These are phyloP conservation scores for Barnettozyma populi DNA, from an alignment of 805 yeast species.

Conservation along the genomic window DNA sequence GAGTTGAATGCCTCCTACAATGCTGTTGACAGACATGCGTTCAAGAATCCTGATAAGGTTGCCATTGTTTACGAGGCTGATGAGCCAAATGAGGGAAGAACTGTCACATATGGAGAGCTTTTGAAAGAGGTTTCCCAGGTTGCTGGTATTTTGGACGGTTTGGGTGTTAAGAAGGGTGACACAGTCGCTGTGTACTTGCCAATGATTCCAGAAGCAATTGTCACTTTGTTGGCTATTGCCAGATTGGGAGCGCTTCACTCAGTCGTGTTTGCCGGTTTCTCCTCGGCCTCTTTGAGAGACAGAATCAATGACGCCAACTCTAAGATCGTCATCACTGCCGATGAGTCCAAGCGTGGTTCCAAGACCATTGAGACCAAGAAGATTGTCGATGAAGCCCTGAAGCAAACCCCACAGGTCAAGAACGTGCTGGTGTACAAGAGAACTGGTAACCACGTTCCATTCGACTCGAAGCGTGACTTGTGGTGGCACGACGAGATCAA, in stretches of 20 bases:
- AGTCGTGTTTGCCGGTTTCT: conserved; percentile 83
- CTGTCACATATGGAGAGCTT: conserved; percentile 65
- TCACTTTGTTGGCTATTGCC: conserved; percentile 70
- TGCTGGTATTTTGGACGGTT: conserved; percentile 58
- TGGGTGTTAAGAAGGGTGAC: conserved; percentile 77
- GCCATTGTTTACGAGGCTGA: conserved; percentile 82
- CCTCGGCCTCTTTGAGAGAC: conserved; percentile 87
- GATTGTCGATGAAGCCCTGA: conserved; percentile 76
- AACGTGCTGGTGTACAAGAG: conserved; percentile 70
- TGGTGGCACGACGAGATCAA: conserved; percentile 72
- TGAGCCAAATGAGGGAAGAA: conserved; percentile 59
- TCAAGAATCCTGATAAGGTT: conserved; percentile 59
- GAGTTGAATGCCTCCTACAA: conserved; percentile 76
- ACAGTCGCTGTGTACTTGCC: conserved; percentile 84
- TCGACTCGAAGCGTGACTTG: conserved; percentile 55
- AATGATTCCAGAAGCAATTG: conserved; percentile 76
- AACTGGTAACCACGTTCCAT: conserved; percentile 53
- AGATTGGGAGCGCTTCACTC: conserved; percentile 83
- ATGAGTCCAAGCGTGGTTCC: conserved; percentile 82
- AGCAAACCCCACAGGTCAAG: conserved; percentile 57
- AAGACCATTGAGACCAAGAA: conserved; percentile 75
- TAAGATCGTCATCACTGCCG: conserved; percentile 69
- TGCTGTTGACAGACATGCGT: conserved; percentile 79
- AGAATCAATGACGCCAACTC: conserved; percentile 80
- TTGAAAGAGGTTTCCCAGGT: conserved; percentile 64